Conservation (phyloP, 257 asterid genomes). For the Mitragyna speciosa region DNA sequence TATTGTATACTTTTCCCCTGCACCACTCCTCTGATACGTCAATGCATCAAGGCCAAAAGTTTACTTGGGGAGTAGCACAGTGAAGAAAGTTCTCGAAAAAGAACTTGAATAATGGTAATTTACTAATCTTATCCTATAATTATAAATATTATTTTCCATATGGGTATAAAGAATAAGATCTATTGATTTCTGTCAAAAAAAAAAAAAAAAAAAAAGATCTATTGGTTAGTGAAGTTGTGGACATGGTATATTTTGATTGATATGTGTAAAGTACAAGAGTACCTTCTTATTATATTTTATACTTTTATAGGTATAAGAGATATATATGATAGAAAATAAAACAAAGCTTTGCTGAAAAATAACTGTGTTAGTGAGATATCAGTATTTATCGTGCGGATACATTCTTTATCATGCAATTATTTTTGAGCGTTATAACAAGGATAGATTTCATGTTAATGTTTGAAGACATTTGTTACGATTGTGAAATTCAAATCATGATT, state of each 20-base stretch:
- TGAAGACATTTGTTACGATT: neutral
- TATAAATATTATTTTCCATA: too few species aligned
- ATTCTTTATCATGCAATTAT: too few species aligned
- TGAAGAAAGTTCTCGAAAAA: neutral
- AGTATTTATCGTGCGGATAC: neutral
- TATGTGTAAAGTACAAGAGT: neutral
- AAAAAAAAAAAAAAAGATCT: neutral
- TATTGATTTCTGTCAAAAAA: too few species aligned
- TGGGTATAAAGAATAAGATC: neutral
- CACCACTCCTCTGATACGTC: neutral
- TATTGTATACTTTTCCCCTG: too few species aligned
- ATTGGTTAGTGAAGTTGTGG: neutral
- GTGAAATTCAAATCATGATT: too few species aligned
- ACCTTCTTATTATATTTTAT: neutral
- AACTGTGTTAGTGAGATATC: neutral
- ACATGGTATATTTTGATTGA: neutral
- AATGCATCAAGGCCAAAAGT: neutral
- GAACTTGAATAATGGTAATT: neutral
- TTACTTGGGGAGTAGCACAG: conserved; percentile 6
- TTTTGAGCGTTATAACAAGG: too few species aligned
- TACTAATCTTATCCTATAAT: neutral
- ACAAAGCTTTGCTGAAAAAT: too few species aligned
- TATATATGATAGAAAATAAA: too few species aligned
- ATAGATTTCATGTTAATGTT: too few species aligned
- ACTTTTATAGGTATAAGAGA: neutral